These are phyloP conservation scores for Solanum chaucha DNA, from an alignment of 257 asterid genomes.

Conservation along the genomic window DNA sequence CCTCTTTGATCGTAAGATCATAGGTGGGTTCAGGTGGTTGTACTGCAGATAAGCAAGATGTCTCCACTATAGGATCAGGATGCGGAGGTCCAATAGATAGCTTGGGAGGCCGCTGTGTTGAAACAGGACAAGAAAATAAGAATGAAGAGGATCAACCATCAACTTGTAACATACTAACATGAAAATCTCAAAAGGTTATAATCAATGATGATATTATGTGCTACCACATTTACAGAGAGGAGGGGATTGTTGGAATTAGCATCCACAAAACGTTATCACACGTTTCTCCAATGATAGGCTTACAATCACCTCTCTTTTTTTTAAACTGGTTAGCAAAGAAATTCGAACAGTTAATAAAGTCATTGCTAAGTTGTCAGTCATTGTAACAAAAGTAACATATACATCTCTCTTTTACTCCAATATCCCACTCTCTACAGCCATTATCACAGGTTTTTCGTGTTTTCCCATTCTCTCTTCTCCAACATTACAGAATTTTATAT, in stretches of 20 bases:
- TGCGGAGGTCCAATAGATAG: slow-evolving; percentile 83
- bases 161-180: neutral
- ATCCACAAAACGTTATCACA: neutral
- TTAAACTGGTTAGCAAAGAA: neutral
- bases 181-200: neutral
- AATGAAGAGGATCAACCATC: neutral
- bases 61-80: slow-evolving; percentile 97
- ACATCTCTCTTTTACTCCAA: neutral
- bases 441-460: neutral
- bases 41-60: slow-evolving; percentile 84
- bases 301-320: neutral
- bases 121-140: slow-evolving; percentile 10
- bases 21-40: slow-evolving; percentile 98
- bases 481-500: neutral
- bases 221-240: neutral
- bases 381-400: neutral
- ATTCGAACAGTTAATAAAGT: neutral
- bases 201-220: neutral
- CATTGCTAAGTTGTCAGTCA: neutral
- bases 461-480: neutral
- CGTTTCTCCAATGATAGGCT: neutral
- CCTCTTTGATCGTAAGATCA: slow-evolving; percentile 59
- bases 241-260: neutral
- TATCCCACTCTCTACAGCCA: neutral
- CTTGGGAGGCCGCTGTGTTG: slow-evolving; percentile 78